These are phyloP conservation scores for Rhamnella rubrinervis DNA, from an alignment of 331 rosid species.

Conservation along the genomic window DNA sequence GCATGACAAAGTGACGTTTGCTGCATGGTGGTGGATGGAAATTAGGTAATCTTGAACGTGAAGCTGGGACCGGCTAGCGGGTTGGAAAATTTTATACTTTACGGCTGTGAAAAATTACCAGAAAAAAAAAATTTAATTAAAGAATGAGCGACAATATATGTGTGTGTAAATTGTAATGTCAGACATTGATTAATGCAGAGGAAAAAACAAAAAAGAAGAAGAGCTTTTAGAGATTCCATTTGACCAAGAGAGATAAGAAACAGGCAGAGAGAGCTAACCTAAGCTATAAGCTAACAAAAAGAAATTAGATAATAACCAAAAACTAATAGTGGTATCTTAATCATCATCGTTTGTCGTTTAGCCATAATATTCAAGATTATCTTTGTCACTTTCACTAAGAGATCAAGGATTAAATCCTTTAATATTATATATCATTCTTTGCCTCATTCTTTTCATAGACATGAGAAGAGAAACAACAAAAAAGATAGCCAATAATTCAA, in stretches of 20 bases:
- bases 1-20: constrained; percentile 6
- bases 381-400: constrained; percentile 31
- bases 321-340: constrained; percentile 9
- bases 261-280: neutral
- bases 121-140: too few relatives aligned
- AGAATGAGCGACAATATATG: too few relatives aligned
- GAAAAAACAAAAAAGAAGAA: neutral
- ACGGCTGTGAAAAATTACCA: too few relatives aligned
- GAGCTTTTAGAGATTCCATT: constrained; percentile 33
- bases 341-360: constrained; percentile 25
- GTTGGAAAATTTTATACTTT: neutral
- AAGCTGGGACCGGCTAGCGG: constrained; percentile 3
- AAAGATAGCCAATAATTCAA: too few relatives aligned
- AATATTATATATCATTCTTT: constrained; percentile 24
- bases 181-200: too few relatives aligned
- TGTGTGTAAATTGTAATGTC: too few relatives aligned
- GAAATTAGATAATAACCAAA: neutral
- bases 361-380: constrained; percentile 23
- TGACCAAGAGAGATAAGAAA: constrained; percentile 29
- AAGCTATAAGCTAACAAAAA: too few relatives aligned
- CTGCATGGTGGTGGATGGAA: constrained; percentile 1
- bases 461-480: too few relatives aligned
- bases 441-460: neutral
- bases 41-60: constrained; percentile 14
- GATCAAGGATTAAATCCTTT: constrained; percentile 9